These are phyloP conservation scores for Elasticomyces elasticus DNA, from an alignment of 495 filamentous ascomycete genomes.

Conservation along the genomic window DNA sequence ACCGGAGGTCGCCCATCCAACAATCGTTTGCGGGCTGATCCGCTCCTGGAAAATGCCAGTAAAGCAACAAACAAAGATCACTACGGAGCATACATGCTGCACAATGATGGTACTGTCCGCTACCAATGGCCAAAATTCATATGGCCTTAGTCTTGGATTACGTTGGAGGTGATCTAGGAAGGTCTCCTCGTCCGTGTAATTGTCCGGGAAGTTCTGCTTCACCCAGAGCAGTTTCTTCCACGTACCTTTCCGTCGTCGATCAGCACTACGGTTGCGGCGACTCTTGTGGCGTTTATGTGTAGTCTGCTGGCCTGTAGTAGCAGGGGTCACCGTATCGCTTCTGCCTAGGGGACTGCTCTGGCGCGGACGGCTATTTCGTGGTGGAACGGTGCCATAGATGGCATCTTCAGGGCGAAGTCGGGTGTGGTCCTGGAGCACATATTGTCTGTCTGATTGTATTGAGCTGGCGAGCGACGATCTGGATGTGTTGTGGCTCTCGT, in stretches of 20 bases:
- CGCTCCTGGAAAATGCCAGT: conserved; percentile 77
- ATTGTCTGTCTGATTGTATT: conserved; percentile 1
- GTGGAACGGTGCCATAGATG: conserved; percentile 51
- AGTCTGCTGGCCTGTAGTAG: conserved; percentile 15
- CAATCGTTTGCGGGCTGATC: conserved; percentile 76
- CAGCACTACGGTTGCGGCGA: conserved; percentile 44
- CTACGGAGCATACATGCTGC: conserved; percentile 88
- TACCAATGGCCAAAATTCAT: conserved; percentile 96
- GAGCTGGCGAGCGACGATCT: conserved; percentile 8
- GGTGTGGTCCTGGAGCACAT: conserved; percentile 5
- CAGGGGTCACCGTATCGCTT: conserved; percentile 13
- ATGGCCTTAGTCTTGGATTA: conserved; percentile 86
- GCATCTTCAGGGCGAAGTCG: conserved; percentile 79
- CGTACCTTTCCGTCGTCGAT: conserved; percentile 50
- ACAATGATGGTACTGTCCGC: conserved; percentile 94
- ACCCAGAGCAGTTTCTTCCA: conserved; percentile 99
- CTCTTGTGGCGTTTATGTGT: conserved; percentile 27
- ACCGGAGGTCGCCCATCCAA: conserved; percentile 68
- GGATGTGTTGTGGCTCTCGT: conserved; percentile 3
- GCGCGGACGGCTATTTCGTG: conserved; percentile 35
- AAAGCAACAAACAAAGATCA: conserved; percentile 90
- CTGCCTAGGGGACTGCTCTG: conserved; percentile 31
- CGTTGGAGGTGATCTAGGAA: conserved; percentile 94
- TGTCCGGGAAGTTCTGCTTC: conserved; percentile 94
- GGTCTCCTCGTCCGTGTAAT: conserved; percentile 92